Base-by-base conservation (phyloP, 1,139 yeast species). In the Geotrichum macrosporum region DNA sequence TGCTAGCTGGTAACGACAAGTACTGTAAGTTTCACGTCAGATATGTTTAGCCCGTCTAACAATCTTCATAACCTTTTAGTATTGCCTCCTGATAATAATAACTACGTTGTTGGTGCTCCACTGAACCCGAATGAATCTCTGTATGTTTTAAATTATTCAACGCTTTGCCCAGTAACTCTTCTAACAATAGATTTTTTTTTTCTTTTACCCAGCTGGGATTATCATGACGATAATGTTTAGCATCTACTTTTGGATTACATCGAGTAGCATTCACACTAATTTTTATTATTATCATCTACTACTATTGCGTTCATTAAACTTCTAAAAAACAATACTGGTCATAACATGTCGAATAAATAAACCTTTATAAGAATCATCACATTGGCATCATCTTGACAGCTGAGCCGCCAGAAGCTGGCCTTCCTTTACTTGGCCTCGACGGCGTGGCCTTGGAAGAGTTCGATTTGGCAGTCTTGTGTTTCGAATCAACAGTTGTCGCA, bases 41-140 rank as follows among this genome's bases (percentile, higher is more conserved):
- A 4, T 27, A 29, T 5, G n/a, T 21, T 13, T n/a, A 29, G 18
- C 19, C 24, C 5, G 19, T 33, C 26, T 43, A 34, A 26, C 27
- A 18, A n/a, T n/a, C n/a, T n/a, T n/a, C n/a, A n/a, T n/a, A n/a
- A n/a, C 13, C 18, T 5, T 9, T 36, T 36, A 54, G 63, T 59
- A 45, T 60, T 68, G 3, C 87, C 87, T 0, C 74, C 75, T 1
- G 87, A 75, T 53, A 78, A 82, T 58, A 66, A 55, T 0, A 45
- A 50, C 2, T 81, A 82, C 55, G 72, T 76, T 22, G 57, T 51
- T 26, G 60, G 53, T 35, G 88, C 85, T 0, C 84, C 87, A 0
- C 55, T 59, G 21, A 75, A 80, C 60, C 89, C 89, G 3, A 68
- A 73, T 44, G 62, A 64, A 46, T 66, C 79, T 1, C 60, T 57